Percentiles rank a stretch among this genome's conserved stretches.
Conservation (phyloP, 2,329 filamentous ascomycete species). For the Daldinia eschscholtzii region DNA sequence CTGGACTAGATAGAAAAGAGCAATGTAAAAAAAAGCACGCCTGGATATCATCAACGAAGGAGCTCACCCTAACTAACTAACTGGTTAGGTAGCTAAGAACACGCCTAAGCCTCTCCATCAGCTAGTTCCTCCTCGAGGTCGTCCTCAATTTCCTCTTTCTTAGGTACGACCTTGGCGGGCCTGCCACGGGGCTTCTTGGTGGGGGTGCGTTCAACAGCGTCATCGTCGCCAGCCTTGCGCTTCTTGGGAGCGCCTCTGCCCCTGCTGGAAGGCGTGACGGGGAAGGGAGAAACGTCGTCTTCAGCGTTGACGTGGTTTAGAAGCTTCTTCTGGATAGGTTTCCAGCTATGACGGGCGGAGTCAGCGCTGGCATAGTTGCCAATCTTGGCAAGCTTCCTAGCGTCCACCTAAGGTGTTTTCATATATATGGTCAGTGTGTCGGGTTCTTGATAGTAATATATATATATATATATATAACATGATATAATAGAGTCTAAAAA, state of each 20-base stretch:
- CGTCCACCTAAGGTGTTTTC: conserved; percentile 23
- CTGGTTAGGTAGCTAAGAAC: neutral
- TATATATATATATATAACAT: neutral
- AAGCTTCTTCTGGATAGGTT: conserved; percentile 36
- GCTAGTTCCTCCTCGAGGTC: neutral
- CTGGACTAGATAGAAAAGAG: neutral
- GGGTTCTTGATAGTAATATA: neutral
- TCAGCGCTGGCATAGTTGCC: conserved; percentile 35
- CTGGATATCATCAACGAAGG: neutral
- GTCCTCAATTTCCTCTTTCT: conserved; percentile 25
- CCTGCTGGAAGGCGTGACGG: conserved; percentile 8
- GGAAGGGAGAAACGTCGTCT: neutral
- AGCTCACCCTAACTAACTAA: neutral
- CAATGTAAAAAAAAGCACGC: neutral
- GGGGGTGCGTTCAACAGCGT: neutral
- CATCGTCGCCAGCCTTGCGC: conserved; percentile 24
- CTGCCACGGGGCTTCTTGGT: conserved; percentile 25
- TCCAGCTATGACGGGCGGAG: conserved; percentile 37
- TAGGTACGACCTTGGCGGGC: conserved; percentile 1
- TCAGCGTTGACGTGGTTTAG: neutral
- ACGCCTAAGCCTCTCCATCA: conserved; percentile 25
- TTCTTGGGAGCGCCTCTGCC: conserved; percentile 13
- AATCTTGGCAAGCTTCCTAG: conserved; percentile 27
- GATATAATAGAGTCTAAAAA: neutral
- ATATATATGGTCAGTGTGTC: neutral